These are phyloP conservation scores for Hyphopichia homilentoma DNA, from an alignment of 805 yeast genomes.

Conservation along the genomic window DNA sequence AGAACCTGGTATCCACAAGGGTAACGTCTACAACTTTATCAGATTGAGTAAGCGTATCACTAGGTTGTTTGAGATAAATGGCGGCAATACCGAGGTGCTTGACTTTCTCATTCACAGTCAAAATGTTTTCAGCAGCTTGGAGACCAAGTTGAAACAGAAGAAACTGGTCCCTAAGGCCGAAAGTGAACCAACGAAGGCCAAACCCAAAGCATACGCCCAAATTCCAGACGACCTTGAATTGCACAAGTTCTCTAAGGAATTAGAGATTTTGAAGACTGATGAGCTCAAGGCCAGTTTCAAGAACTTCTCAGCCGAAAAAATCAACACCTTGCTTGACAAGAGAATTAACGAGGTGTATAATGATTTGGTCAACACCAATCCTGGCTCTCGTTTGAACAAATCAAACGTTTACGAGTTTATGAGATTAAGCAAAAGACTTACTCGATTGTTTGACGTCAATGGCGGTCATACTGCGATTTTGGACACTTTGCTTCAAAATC, in stretches of 20 bases:
- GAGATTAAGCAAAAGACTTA: conserved; percentile 13
- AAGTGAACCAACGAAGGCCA: background rate
- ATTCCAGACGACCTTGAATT: conserved; percentile 18
- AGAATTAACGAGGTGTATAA: conserved; percentile 13
- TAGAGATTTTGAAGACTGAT: conserved; percentile 15
- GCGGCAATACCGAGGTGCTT: conserved; percentile 55
- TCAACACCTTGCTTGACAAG: conserved; percentile 12
- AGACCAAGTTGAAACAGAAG: conserved; percentile 13
- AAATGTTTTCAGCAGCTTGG: conserved; percentile 42
- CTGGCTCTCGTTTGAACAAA: conserved; percentile 10
- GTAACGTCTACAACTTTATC: conserved; percentile 10
- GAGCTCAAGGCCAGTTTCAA: conserved; percentile 10
- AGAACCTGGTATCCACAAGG: conserved; percentile 9
- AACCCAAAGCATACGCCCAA: conserved; percentile 8
- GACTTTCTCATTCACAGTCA: conserved; percentile 55
- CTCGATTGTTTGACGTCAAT: conserved; percentile 40
- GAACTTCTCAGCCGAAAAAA: conserved; percentile 7
- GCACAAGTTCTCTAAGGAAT: conserved; percentile 12
- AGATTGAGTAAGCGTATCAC: conserved; percentile 13
- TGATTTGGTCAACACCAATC: conserved; percentile 8
- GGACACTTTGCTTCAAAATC: conserved; percentile 53
- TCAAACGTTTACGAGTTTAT: conserved; percentile 11
- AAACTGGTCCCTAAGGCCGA: background rate
- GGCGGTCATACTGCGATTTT: conserved; percentile 58
- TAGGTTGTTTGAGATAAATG: conserved; percentile 44